Conservation (phyloP, 106 monocot species). For the Agapanthus africanus region DNA sequence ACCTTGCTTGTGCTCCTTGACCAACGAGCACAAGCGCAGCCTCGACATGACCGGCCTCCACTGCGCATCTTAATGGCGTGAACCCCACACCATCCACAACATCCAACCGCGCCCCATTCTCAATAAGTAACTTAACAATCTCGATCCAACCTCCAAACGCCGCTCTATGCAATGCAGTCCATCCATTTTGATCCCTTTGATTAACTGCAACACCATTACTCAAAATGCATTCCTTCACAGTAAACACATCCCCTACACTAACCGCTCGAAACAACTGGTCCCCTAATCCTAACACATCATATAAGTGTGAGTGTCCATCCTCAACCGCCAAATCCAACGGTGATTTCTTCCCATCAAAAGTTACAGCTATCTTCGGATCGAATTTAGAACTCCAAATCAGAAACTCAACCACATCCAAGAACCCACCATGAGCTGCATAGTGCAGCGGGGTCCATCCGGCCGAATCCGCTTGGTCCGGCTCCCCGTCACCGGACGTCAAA, state of each 20-base stretch:
- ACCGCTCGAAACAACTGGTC: constrained; percentile 13
- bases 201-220: constrained; percentile 9
- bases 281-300: constrained; percentile 15
- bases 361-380: constrained; percentile 15
- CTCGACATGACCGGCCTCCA: constrained; percentile 23
- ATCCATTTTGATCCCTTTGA: constrained; percentile 30
- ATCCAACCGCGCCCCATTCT: constrained; percentile 17
- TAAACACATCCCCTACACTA: neutral
- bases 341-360: constrained; percentile 13
- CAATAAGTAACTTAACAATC: constrained; percentile 13
- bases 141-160: constrained; percentile 28
- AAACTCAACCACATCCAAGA: constrained; percentile 1
- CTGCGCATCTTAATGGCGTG: constrained; percentile 28
- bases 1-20: constrained; percentile 14
- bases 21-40: constrained; percentile 21
- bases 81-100: constrained; percentile 25
- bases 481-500: constrained; percentile 17
- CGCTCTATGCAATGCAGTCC: constrained; percentile 33
- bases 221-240: neutral
- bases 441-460: constrained; percentile 39
- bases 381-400: constrained; percentile 3
- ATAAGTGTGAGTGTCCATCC: constrained; percentile 13
- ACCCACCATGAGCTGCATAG: constrained; percentile 21
- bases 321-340: constrained; percentile 35
- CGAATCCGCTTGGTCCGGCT: constrained; percentile 22